phyloP scores from a whole-genome alignment of 441 rosid genomes.

The Croton setiger region DNA sequence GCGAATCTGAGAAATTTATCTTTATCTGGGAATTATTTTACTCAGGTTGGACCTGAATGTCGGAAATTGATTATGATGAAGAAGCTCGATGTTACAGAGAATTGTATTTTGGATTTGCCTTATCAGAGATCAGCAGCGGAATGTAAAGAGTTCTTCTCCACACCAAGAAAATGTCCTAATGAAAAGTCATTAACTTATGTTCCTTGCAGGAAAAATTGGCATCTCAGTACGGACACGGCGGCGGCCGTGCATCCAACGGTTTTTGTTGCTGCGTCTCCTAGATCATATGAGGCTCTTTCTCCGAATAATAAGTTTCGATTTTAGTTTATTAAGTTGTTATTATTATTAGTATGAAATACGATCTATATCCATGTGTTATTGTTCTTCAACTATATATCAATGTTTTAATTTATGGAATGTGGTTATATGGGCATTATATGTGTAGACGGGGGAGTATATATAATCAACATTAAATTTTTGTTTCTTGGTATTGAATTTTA shows the following conservation, averaged over 20 bases:
- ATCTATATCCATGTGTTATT: too few relatives aligned
- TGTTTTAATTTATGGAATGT: too few relatives aligned
- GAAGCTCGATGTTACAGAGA: slow-evolving; percentile 35
- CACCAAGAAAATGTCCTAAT: slow-evolving; percentile 14
- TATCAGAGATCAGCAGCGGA: slow-evolving; percentile 29
- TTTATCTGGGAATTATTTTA: slow-evolving; percentile 43
- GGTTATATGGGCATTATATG: too few relatives aligned
- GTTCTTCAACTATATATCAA: too few relatives aligned
- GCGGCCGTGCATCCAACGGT: neutral
- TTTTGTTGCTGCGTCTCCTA: slow-evolving; percentile 15
- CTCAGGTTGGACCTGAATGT: slow-evolving; percentile 46
- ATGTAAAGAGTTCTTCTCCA: slow-evolving; percentile 34
- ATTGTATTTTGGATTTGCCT: slow-evolving; percentile 50
- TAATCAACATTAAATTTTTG: too few relatives aligned
- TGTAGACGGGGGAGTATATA: too few relatives aligned
- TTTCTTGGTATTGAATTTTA: too few relatives aligned
- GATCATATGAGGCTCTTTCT: slow-evolving; percentile 32
- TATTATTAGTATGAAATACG: too few relatives aligned
- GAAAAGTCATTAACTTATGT: slow-evolving; percentile 22
- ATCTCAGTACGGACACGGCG: slow-evolving; percentile 1
- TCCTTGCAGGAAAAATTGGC: slow-evolving; percentile 32
- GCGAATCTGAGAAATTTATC: slow-evolving; percentile 32
- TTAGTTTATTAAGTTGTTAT: neutral
- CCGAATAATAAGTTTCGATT: slow-evolving; percentile 24
- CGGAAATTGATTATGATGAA: slow-evolving; percentile 30